Evolutionary conservation across 2,329 filamentous ascomycete genomes (phyloP), one percentile per base, ranked within the genome.

Genomic region (Fusarium buxicola): DNA sequence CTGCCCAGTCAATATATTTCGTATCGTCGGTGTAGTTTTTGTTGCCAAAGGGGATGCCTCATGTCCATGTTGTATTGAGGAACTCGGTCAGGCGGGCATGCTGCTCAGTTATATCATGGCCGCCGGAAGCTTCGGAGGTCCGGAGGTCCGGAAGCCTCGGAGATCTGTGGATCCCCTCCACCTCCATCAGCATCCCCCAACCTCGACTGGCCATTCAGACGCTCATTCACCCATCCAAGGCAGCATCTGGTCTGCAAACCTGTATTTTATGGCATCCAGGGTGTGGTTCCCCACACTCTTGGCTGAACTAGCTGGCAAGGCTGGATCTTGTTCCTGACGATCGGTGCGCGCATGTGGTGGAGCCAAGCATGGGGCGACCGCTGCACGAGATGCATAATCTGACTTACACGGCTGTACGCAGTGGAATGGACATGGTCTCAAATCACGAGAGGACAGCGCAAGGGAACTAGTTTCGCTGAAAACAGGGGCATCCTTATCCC

Each of bases 321-420:
- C 60, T 65, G 35, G 44, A 60, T 61, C 57, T 57, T 47, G 61
- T 65, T 54, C 61, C 61, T 65, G 61, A 63, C 45, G 61, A 65
- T 65, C 60, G 8, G 25, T 16, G 31, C 18, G 35, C 13, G 45
- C 8, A 64, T 15, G 13, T 40, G 46, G 46, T 49, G 46, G 46
- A 49, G 35, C 25, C 46, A 7, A 21, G 13, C 25, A 39, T 21
- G 30, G 27, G 27, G 3, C 34, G 15, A n/a, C 8, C 21, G 36
- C 32, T 49, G 25, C 45, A 48, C 11, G 24, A 38, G 13, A 35
- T 27, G 38, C 38, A 51, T 51, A 44, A 51, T 32, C 36, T 31
- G 47, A 41, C 47, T 31, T 50, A 13, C 15, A 48, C 32, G 24
- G 21, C 24, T 5, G 27, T 10, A 36, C 49, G 24, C 34, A 45